A percentile compares a stretch with the other conserved stretches of the same genome.
Conservation (phyloP, 495 filamentous ascomycete species). For the Aspergillus funiculosus region DNA sequence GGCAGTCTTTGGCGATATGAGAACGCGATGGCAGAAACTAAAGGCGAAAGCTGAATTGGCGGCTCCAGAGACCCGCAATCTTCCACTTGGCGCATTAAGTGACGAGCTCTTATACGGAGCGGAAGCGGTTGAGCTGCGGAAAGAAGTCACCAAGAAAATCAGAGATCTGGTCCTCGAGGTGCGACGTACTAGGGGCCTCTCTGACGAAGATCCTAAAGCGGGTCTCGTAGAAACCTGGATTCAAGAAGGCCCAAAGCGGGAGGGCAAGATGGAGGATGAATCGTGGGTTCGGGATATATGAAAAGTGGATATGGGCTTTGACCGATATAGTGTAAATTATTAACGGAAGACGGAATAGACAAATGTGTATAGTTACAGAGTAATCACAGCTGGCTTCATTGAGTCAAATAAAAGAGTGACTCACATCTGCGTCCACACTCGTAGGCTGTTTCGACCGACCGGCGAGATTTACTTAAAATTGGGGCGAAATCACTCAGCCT, state of each 20-base stretch:
- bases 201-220: slow-evolving; percentile 72
- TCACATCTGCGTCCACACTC: no score
- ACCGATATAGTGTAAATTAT: slow-evolving; percentile 14
- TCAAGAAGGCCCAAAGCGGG: slow-evolving; percentile 47
- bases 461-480: no score
- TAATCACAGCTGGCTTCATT: no score
- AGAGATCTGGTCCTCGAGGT: slow-evolving; percentile 75
- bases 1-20: slow-evolving; percentile 56
- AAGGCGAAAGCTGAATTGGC: slow-evolving; percentile 41
- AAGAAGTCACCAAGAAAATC: slow-evolving; percentile 74
- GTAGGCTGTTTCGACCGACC: no score
- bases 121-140: slow-evolving; percentile 72
- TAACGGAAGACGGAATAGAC: slow-evolving; percentile 1
- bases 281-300: slow-evolving; percentile 57
- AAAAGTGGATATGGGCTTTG: slow-evolving; percentile 1
- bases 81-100: slow-evolving; percentile 55
- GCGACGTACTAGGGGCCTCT: slow-evolving; percentile 58
- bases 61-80: slow-evolving; percentile 27
- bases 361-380: slow-evolving; percentile 6
- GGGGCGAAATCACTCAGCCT: not conserved
- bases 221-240: slow-evolving; percentile 60
- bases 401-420: slow-evolving; percentile 1
- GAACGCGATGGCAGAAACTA: slow-evolving; percentile 61
- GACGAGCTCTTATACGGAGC: slow-evolving; percentile 63
- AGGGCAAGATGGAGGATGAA: slow-evolving; percentile 59